A percentile compares a stretch with the other conserved stretches of the same genome.
phyloP scores from a whole-genome alignment of 768 basidiomycete species.

The Termitomyces sp. region DNA sequence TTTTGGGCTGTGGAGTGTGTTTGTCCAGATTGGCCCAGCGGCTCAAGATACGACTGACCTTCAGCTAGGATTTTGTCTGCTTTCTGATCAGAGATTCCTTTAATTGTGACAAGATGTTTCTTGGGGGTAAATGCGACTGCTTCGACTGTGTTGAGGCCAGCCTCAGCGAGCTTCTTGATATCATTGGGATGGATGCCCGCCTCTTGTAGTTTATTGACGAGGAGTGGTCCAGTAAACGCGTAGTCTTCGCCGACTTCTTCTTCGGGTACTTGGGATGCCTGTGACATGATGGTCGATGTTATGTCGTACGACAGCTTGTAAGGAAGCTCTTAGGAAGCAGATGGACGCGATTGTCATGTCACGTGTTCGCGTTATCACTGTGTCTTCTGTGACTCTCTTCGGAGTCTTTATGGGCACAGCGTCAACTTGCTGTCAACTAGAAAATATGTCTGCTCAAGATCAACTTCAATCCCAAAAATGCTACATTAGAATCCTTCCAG shows the following conservation, averaged over 20 bases:
- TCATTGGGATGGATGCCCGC: slow-evolving; percentile 87
- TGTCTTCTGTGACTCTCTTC: neutral
- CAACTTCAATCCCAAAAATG: neutral
- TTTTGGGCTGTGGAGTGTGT: slow-evolving; percentile 66
- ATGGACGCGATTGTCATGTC: slow-evolving; percentile 9
- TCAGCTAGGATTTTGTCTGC: slow-evolving; percentile 94
- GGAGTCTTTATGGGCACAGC: too few relatives aligned
- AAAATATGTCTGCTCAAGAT: neutral
- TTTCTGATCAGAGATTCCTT: slow-evolving; percentile 95
- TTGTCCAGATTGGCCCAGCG: slow-evolving; percentile 4
- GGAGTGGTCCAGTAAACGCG: slow-evolving; percentile 74
- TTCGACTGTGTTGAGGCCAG: slow-evolving; percentile 91
- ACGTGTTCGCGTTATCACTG: slow-evolving; percentile 12
- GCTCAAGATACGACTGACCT: slow-evolving; percentile 48
- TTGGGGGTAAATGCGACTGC: slow-evolving; percentile 96
- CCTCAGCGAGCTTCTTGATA: slow-evolving; percentile 91
- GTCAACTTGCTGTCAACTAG: neutral
- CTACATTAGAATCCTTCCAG: neutral
- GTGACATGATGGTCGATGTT: slow-evolving; percentile 42
- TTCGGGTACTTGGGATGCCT: slow-evolving; percentile 45
- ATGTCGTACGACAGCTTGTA: neutral
- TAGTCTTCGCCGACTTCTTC: slow-evolving; percentile 51
- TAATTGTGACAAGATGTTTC: slow-evolving; percentile 85
- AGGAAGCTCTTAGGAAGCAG: too few relatives aligned
- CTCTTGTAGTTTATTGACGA: slow-evolving; percentile 83